A percentile compares a stretch with the other conserved stretches of the same genome.
Evolutionary conservation across 1,284 basidiomycete species (phyloP).

Genomic region (Peniophora sp.): DNA sequence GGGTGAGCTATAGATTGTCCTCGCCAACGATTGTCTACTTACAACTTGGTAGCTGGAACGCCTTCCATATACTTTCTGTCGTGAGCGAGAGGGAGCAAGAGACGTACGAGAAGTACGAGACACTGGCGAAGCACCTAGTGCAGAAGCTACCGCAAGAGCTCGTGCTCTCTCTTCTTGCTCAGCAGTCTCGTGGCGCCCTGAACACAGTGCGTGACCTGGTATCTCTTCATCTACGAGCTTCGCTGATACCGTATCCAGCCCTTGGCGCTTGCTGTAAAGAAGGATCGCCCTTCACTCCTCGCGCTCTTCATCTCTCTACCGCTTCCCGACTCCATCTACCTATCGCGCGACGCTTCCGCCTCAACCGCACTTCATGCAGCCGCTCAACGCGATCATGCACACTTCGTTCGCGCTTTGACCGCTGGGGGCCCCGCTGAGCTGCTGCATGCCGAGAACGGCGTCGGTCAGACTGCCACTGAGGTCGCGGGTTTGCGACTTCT

Average conservation of each 20-base stretch:
- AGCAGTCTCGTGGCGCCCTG: slow-evolving; percentile 32
- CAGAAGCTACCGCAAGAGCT: slow-evolving; percentile 40
- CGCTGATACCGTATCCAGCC: slow-evolving; percentile 29
- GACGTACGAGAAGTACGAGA: slow-evolving; percentile 8
- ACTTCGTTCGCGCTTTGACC: slow-evolving; percentile 30
- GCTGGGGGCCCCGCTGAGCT: slow-evolving; percentile 27
- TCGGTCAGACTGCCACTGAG: slow-evolving; percentile 47
- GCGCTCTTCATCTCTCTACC: slow-evolving; percentile 24
- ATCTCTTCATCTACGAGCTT: not conserved
- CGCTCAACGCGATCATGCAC: slow-evolving; percentile 22
- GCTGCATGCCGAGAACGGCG: slow-evolving; percentile 41
- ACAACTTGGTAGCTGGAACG: slow-evolving; percentile 36
- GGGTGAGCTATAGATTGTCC: slow-evolving; percentile 34
- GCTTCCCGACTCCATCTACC: slow-evolving; percentile 23
- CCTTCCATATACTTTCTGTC: slow-evolving; percentile 40
- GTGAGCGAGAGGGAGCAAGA: not conserved
- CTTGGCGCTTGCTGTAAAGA: slow-evolving; percentile 38
- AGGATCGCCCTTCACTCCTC: slow-evolving; percentile 17
- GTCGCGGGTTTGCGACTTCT: slow-evolving; percentile 22
- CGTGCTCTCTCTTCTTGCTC: slow-evolving; percentile 30
- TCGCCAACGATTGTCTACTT: not conserved
- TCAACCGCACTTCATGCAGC: slow-evolving; percentile 41
- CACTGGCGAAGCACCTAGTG: slow-evolving; percentile 28
- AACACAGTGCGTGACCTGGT: slow-evolving; percentile 33
- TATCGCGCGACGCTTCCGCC: slow-evolving; percentile 33